These are phyloP conservation scores for Kalanchoe fedtschenkoi DNA, from an alignment of 164 flowering plant species.

Conservation along the genomic window DNA sequence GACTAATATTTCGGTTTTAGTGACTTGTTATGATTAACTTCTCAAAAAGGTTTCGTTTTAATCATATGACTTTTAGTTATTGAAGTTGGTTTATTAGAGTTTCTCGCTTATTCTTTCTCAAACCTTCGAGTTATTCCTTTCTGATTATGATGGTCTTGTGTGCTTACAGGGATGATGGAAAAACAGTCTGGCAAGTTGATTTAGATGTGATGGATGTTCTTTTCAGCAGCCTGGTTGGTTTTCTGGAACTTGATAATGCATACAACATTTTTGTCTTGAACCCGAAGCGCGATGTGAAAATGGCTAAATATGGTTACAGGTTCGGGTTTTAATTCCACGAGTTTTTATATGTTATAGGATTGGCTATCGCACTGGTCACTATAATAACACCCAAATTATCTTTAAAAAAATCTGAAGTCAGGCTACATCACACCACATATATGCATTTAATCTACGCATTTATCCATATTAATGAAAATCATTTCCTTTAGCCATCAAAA, in stretches of 20 bases:
- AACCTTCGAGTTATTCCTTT: neutral
- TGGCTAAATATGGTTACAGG: conserved; percentile 80
- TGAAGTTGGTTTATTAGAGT: neutral
- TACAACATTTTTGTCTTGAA: conserved; percentile 83
- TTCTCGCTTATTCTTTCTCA: neutral
- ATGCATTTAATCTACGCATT: too few species aligned
- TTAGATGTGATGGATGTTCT: conserved; percentile 68
- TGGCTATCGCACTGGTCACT: too few species aligned
- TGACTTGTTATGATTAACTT: neutral
- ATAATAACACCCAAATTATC: too few species aligned
- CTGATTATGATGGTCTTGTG: neutral
- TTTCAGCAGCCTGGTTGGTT: conserved; percentile 64
- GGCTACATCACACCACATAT: too few species aligned
- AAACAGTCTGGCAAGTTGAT: conserved; percentile 79
- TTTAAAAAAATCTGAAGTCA: too few species aligned
- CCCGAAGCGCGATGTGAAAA: conserved; percentile 43
- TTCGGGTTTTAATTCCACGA: conserved; percentile 16
- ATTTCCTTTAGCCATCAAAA: too few species aligned
- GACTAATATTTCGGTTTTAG: neutral
- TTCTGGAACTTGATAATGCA: conserved; percentile 73
- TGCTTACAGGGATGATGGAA: conserved; percentile 39
- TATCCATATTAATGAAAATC: too few species aligned
- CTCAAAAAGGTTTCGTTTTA: neutral
- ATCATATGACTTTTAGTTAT: neutral
- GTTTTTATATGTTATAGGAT: neutral